Percentiles rank a stretch among this genome's conserved stretches.
Conservation (phyloP, 2,329 filamentous ascomycete species). For the Venturia effusa region DNA sequence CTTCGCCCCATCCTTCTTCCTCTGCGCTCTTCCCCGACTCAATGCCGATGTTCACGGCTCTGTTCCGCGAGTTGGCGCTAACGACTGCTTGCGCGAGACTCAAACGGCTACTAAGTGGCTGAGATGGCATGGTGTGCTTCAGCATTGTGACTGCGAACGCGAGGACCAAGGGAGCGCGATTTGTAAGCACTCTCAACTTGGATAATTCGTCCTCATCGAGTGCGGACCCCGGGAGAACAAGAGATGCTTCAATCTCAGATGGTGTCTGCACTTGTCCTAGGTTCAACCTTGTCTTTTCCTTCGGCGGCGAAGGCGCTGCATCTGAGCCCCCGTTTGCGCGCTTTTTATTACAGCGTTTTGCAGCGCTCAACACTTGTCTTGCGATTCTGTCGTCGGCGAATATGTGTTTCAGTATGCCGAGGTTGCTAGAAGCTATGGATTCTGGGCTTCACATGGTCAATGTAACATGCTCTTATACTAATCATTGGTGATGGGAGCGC, state of each 20-base stretch:
- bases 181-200: slow-evolving; percentile 53
- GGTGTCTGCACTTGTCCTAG: slow-evolving; percentile 27
- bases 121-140: slow-evolving; percentile 73
- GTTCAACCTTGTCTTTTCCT: slow-evolving; percentile 25
- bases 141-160: slow-evolving; percentile 67
- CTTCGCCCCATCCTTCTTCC: slow-evolving; percentile 61
- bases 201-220: slow-evolving; percentile 50
- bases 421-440: slow-evolving; percentile 37
- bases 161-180: slow-evolving; percentile 70
- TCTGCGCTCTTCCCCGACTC: slow-evolving; percentile 54
- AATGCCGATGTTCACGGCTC: slow-evolving; percentile 65
- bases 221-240: slow-evolving; percentile 45
- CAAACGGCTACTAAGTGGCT: slow-evolving; percentile 71
- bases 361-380: slow-evolving; percentile 46
- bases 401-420: slow-evolving; percentile 31
- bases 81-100: slow-evolving; percentile 78
- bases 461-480: not conserved
- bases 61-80: slow-evolving; percentile 66
- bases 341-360: slow-evolving; percentile 47
- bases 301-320: slow-evolving; percentile 22
- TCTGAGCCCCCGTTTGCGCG: slow-evolving; percentile 26
- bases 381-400: slow-evolving; percentile 43
- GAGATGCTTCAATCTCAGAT: slow-evolving; percentile 50
- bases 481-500: not conserved
- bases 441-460: not conserved